A percentile compares a stretch with the other conserved stretches of the same genome.
Conservation (phyloP, 495 filamentous ascomycete species). For the Penicillium fimorum region DNA sequence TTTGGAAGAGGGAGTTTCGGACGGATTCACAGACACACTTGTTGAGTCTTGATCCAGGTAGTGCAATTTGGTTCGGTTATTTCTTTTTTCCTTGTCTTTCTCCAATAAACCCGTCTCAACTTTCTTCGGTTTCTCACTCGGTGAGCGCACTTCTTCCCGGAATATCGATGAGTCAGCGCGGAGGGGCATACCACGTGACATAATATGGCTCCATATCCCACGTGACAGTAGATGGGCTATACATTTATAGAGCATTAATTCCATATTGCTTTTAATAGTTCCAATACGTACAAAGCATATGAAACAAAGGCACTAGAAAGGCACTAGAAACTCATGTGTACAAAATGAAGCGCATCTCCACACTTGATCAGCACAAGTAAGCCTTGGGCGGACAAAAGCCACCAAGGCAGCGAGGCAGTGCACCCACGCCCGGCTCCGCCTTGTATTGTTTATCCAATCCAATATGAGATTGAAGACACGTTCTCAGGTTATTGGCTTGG, state of each 20-base stretch:
- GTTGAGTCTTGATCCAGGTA: neutral
- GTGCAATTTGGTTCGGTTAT: neutral
- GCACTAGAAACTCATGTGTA: neutral
- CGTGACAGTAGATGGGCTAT: neutral
- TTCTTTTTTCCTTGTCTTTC: neutral
- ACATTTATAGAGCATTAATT: neutral
- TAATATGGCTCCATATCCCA: neutral
- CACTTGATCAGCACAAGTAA: neutral
- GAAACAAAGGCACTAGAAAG: neutral
- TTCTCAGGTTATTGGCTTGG: neutral
- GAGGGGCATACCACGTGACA: constrained; percentile 6
- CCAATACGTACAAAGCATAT: neutral
- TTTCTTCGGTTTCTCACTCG: constrained; percentile 10
- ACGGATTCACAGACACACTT: neutral
- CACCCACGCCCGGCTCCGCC: constrained; percentile 8
- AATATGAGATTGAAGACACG: neutral
- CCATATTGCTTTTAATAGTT: neutral
- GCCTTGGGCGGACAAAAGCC: constrained; percentile 1
- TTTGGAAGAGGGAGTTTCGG: constrained; percentile 4
- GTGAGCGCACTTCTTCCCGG: constrained; percentile 6
- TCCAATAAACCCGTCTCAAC: constrained; percentile 7
- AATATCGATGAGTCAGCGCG: constrained; percentile 3
- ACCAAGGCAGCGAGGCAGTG: constrained; percentile 10
- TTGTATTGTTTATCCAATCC: neutral
- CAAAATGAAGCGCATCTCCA: neutral